Conservation (phyloP, 176 grass and related monocot genomes). For the Triticum dicoccoides region DNA sequence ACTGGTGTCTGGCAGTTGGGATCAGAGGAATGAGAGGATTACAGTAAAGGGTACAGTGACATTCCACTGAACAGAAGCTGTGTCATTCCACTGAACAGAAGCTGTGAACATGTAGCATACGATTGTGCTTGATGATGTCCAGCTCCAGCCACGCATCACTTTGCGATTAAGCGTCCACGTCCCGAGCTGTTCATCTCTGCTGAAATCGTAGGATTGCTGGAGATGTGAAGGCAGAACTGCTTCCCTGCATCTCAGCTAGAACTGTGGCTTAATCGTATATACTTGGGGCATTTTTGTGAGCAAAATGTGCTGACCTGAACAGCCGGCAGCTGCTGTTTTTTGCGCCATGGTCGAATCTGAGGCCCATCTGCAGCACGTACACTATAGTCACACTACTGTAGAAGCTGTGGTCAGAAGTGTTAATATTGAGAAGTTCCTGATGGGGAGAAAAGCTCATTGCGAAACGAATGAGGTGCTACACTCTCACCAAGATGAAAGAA, state of each 20-base stretch:
- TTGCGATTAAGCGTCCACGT: background rate
- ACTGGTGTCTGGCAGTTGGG: background rate
- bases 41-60: background rate
- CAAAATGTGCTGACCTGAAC: background rate
- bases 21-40: background rate
- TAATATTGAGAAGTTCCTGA: background rate
- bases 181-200: background rate
- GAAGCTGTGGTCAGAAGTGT: background rate
- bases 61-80: background rate
- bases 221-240: background rate
- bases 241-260: background rate
- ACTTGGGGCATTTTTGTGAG: background rate
- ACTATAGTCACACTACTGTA: background rate
- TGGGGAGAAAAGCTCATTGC: background rate
- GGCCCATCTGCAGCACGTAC: background rate
- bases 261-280: background rate
- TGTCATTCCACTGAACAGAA: background rate
- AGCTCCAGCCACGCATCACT: background rate
- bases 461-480: background rate
- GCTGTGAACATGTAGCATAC: background rate
- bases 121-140: background rate
- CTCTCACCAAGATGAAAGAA: background rate
- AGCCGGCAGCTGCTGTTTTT: background rate
- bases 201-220: background rate
- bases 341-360: background rate